phyloP scores from a whole-genome alignment of 129 eudicot genomes.

The Escallonia herrerae region DNA sequence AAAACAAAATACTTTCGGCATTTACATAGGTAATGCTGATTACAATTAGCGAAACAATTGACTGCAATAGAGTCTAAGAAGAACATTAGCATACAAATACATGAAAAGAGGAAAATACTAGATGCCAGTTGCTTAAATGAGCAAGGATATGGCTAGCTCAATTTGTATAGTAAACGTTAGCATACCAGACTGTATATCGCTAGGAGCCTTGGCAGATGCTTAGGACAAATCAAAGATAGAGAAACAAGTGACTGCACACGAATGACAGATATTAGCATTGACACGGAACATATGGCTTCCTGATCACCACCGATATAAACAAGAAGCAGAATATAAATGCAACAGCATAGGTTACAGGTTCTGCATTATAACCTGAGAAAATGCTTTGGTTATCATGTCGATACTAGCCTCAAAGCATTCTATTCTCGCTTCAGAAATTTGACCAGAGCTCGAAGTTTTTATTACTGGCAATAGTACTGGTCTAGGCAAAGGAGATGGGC shows the following conservation, averaged over 20 bases:
- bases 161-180: background rate
- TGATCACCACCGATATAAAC: too few relatives aligned
- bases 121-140: too few relatives aligned
- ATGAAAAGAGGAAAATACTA: too few relatives aligned
- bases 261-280: background rate
- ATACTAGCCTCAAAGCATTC: constrained; percentile 6
- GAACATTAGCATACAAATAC: too few relatives aligned
- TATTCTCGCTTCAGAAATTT: constrained; percentile 2
- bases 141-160: too few relatives aligned
- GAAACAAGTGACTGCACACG: constrained; percentile 20
- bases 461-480: constrained; percentile 14
- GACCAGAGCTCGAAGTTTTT: background rate
- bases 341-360: background rate
- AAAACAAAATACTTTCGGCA: too few relatives aligned
- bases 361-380: constrained; percentile 13
- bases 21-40: too few relatives aligned
- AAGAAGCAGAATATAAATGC: background rate
- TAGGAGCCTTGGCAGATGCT: constrained; percentile 22
- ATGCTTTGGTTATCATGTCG: constrained; percentile 16
- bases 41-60: too few relatives aligned
- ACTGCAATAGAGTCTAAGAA: too few relatives aligned
- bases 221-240: constrained; percentile 28
- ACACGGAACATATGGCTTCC: background rate
- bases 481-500: constrained; percentile 18
- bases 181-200: constrained; percentile 19